These are phyloP conservation scores for Cercophora newfieldiana DNA, from an alignment of 495 filamentous ascomycete species.

Conservation along the genomic window DNA sequence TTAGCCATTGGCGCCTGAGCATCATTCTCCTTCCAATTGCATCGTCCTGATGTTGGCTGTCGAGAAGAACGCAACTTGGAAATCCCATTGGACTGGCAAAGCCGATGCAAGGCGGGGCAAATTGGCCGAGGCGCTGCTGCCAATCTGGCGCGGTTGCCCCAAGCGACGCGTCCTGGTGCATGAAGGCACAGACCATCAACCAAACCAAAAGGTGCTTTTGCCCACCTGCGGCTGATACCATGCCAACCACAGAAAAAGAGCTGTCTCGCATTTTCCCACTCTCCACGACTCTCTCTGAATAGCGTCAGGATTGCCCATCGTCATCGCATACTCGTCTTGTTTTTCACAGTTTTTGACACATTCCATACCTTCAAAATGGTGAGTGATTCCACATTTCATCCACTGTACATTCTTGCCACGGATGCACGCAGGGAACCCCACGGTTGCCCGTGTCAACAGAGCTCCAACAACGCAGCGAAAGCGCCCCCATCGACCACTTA, in stretches of 20 bases:
- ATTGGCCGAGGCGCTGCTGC: slow-evolving; percentile 9
- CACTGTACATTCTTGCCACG: neutral
- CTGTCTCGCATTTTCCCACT: slow-evolving; percentile 25
- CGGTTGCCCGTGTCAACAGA: slow-evolving; percentile 32
- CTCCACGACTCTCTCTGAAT: slow-evolving; percentile 20
- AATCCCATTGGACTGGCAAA: neutral
- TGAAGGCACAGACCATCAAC: slow-evolving; percentile 27
- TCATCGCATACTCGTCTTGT: neutral
- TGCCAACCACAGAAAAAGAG: slow-evolving; percentile 24
- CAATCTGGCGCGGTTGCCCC: slow-evolving; percentile 30
- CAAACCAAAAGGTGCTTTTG: neutral
- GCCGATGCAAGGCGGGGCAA: slow-evolving; percentile 9
- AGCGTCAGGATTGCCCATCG: slow-evolving; percentile 15
- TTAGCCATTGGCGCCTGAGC: neutral
- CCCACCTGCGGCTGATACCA: slow-evolving; percentile 23
- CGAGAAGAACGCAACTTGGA: neutral
- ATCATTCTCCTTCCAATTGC: neutral
- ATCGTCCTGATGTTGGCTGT: neutral
- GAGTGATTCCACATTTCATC: slow-evolving; percentile 14
- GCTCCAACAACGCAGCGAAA: slow-evolving; percentile 15
- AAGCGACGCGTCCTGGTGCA: slow-evolving; percentile 26
- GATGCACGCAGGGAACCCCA: slow-evolving; percentile 13
- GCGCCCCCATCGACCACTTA: slow-evolving; percentile 19
- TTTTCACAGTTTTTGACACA: neutral
- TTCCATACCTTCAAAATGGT: slow-evolving; percentile 21